Percentiles rank a stretch among this genome's conserved stretches.
Evolutionary conservation across 495 filamentous ascomycete genomes (phyloP).

Genomic region (Pseudomonodictys pantanalensis): DNA sequence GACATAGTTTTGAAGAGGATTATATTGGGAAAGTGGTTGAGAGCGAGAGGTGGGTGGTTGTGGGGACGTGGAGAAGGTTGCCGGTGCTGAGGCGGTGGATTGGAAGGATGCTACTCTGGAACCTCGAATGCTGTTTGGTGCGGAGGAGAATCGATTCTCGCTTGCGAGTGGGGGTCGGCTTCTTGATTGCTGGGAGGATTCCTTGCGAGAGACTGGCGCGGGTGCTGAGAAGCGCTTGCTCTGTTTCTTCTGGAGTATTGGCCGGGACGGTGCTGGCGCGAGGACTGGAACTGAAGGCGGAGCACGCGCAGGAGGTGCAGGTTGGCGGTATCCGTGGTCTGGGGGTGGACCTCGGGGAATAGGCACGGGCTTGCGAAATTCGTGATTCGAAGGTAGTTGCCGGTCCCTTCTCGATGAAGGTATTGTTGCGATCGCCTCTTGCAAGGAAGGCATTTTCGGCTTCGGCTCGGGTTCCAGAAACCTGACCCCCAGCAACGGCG

Average conservation of each 20-base stretch:
- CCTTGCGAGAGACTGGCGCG: background rate
- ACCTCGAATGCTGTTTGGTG: background rate
- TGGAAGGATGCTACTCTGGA: background rate
- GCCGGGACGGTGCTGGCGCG: background rate
- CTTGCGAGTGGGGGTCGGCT: background rate
- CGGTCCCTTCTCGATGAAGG: background rate
- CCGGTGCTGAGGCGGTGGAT: background rate
- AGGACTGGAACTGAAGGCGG: background rate
- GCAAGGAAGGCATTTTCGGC: background rate
- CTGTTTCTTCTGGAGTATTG: background rate
- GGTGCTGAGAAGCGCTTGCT: background rate
- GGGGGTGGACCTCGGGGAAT: too few relatives aligned
- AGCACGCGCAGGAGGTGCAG: too few relatives aligned
- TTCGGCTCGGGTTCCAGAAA: background rate
- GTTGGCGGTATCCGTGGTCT: too few relatives aligned
- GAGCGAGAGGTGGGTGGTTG: background rate
- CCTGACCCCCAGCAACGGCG: background rate
- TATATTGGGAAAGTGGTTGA: background rate
- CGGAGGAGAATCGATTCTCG: background rate
- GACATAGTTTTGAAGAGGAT: conserved; percentile 15
- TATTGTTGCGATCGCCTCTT: background rate
- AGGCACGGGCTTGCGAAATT: too few relatives aligned
- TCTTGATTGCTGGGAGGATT: background rate
- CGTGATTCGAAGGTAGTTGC: too few relatives aligned
- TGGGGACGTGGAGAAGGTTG: background rate